Evolutionary conservation across 176 grass and related monocot genomes (phyloP).

Genomic region (Aegilops longissima): DNA sequence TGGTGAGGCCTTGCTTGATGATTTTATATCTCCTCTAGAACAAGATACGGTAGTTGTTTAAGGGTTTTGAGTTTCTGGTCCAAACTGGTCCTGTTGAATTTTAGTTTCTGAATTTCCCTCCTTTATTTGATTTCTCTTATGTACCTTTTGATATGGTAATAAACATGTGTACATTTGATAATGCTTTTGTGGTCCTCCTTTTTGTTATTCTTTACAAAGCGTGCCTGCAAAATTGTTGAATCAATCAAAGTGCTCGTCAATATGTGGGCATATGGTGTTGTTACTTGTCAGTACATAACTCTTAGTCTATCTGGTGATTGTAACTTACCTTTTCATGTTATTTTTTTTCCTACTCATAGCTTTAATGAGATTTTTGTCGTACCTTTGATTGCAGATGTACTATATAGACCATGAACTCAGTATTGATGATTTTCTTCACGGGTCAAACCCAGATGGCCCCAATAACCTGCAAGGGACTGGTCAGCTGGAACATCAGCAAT

Average conservation of each 20-base stretch:
- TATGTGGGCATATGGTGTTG: not conserved
- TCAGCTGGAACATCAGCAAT: slow-evolving; percentile 62
- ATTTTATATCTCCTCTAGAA: not conserved
- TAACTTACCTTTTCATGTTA: not conserved
- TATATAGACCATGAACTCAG: slow-evolving; percentile 68
- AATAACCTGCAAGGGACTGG: slow-evolving; percentile 44
- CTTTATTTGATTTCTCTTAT: not conserved
- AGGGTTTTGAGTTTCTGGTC: not conserved
- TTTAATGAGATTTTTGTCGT: slow-evolving; percentile 32
- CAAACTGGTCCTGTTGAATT: not conserved
- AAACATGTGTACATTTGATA: not conserved
- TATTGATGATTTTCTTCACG: slow-evolving; percentile 64
- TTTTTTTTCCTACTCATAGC: not conserved
- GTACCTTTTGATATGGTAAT: slow-evolving; percentile 13
- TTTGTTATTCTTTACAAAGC: not conserved
- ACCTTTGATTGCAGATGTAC: slow-evolving; percentile 57
- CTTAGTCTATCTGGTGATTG: slow-evolving; percentile 6
- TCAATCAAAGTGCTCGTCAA: not conserved
- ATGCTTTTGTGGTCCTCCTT: not conserved
- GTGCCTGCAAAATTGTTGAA: slow-evolving; percentile 10
- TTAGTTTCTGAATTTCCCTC: slow-evolving; percentile 11
- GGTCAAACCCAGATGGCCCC: slow-evolving; percentile 36
- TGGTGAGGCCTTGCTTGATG: not conserved
- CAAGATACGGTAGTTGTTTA: not conserved
- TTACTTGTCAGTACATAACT: not conserved